A percentile compares a stretch with the other conserved stretches of the same genome.
These are phyloP conservation scores for Sinapis alba DNA, from an alignment of 441 rosid genomes.

Conservation along the genomic window DNA sequence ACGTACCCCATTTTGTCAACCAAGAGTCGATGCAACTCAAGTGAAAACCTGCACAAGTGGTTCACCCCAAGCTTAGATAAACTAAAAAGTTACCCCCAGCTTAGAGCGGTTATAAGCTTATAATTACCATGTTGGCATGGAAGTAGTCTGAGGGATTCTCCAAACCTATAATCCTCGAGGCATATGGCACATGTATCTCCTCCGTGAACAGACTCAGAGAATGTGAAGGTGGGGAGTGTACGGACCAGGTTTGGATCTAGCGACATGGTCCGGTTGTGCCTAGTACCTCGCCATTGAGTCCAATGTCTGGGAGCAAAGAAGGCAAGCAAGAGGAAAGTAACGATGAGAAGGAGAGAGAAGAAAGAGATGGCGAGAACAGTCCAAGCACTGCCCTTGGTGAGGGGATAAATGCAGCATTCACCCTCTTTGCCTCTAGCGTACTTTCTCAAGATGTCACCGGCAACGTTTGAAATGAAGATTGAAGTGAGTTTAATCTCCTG, in stretches of 20 bases:
- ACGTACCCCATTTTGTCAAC: slow-evolving; percentile 80
- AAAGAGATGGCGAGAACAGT: slow-evolving; percentile 63
- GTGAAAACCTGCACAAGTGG: slow-evolving; percentile 63
- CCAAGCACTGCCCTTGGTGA: slow-evolving; percentile 51
- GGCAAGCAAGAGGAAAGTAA: slow-evolving; percentile 51
- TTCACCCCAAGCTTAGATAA: slow-evolving; percentile 1
- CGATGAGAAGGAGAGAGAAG: slow-evolving; percentile 53
- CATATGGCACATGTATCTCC: slow-evolving; percentile 79
- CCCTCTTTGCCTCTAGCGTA: slow-evolving; percentile 49
- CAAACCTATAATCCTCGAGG: slow-evolving; percentile 75
- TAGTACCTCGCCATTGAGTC: slow-evolving; percentile 48
- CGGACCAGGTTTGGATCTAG: slow-evolving; percentile 54
- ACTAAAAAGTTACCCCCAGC: not conserved
- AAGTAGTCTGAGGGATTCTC: slow-evolving; percentile 65
- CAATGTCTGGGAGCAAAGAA: slow-evolving; percentile 54
- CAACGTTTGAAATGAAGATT: slow-evolving; percentile 58
- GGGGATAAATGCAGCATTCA: slow-evolving; percentile 65
- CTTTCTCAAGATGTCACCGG: slow-evolving; percentile 56
- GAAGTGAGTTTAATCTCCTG: slow-evolving; percentile 54
- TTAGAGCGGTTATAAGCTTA: too few relatives aligned
- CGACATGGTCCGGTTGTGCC: slow-evolving; percentile 23
- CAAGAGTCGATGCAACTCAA: slow-evolving; percentile 68
- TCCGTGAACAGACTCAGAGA: slow-evolving; percentile 35
- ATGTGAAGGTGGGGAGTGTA: slow-evolving; percentile 54
- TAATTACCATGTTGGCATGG: slow-evolving; percentile 82